A percentile compares a stretch with the other conserved stretches of the same genome.
Conservation (phyloP, 139 green algal species). For the Chlorella sorokiniana region DNA sequence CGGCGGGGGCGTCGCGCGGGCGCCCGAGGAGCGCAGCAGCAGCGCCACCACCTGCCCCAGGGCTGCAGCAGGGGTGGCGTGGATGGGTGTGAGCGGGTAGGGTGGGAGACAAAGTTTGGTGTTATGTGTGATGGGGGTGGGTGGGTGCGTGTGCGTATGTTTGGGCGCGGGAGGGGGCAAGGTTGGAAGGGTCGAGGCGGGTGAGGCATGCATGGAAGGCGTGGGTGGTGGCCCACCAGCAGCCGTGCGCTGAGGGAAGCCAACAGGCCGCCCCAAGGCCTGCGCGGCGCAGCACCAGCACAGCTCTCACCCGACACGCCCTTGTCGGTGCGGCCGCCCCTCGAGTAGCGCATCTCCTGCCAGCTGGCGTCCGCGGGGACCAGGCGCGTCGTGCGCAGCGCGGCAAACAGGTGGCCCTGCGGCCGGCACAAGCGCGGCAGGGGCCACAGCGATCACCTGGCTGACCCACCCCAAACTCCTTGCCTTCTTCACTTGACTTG, state of each 20-base stretch:
- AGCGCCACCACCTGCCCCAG: slow-evolving; percentile 84
- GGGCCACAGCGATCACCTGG: neutral
- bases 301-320: slow-evolving; percentile 59
- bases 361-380: slow-evolving; percentile 55
- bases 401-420: slow-evolving; percentile 72
- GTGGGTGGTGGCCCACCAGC: neutral
- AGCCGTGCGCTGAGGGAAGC: slow-evolving; percentile 1
- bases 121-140: neutral
- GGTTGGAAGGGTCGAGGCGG: neutral
- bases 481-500: no score
- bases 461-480: neutral
- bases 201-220: neutral
- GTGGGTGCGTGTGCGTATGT: no score
- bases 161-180: neutral
- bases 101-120: neutral
- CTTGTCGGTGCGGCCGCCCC: slow-evolving; percentile 81
- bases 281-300: slow-evolving; percentile 81
- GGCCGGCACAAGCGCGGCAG: neutral
- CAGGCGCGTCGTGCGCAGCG: slow-evolving; percentile 66
- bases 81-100: neutral
- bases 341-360: slow-evolving; percentile 68
- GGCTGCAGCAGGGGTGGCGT: slow-evolving; percentile 30
- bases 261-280: slow-evolving; percentile 86
- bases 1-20: slow-evolving; percentile 20
- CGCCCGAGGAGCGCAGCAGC: slow-evolving; percentile 66